A percentile compares a stretch with the other conserved stretches of the same genome.
phyloP scores from a whole-genome alignment of 768 basidiomycete species.

The Gelatoporia subvermispora region DNA sequence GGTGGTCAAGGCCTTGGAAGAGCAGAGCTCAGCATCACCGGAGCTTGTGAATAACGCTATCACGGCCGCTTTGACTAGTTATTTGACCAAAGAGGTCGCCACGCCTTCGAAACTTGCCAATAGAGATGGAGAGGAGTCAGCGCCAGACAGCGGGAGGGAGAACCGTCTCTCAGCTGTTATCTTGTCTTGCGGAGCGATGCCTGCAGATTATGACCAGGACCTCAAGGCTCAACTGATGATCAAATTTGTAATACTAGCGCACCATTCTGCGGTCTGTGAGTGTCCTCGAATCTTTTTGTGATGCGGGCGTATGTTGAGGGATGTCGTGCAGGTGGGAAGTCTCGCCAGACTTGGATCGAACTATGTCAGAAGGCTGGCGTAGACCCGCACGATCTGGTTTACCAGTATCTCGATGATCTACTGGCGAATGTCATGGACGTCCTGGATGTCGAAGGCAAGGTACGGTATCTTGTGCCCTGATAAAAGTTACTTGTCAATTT shows the following conservation, averaged over 20 bases:
- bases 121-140: slow-evolving; percentile 32
- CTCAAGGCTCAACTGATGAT: slow-evolving; percentile 44
- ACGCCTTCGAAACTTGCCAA: slow-evolving; percentile 20
- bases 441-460: slow-evolving; percentile 43
- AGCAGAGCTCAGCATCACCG: slow-evolving; percentile 36
- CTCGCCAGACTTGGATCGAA: slow-evolving; percentile 74
- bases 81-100: slow-evolving; percentile 37
- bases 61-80: slow-evolving; percentile 52
- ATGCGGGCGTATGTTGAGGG: not conserved
- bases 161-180: slow-evolving; percentile 49
- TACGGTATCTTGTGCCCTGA: slow-evolving; percentile 18
- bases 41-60: slow-evolving; percentile 47
- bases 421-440: slow-evolving; percentile 46
- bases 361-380: slow-evolving; percentile 61
- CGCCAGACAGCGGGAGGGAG: slow-evolving; percentile 44
- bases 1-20: slow-evolving; percentile 39
- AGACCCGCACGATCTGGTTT: slow-evolving; percentile 64
- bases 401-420: slow-evolving; percentile 43
- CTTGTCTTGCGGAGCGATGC: slow-evolving; percentile 44
- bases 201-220: slow-evolving; percentile 34
- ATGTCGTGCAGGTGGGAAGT: slow-evolving; percentile 36
- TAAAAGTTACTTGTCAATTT: not conserved
- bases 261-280: slow-evolving; percentile 65
- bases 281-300: not conserved
- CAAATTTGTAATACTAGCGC: slow-evolving; percentile 61